phyloP scores from a whole-genome alignment of 257 asterid genomes.

The Solanum pennellii region DNA sequence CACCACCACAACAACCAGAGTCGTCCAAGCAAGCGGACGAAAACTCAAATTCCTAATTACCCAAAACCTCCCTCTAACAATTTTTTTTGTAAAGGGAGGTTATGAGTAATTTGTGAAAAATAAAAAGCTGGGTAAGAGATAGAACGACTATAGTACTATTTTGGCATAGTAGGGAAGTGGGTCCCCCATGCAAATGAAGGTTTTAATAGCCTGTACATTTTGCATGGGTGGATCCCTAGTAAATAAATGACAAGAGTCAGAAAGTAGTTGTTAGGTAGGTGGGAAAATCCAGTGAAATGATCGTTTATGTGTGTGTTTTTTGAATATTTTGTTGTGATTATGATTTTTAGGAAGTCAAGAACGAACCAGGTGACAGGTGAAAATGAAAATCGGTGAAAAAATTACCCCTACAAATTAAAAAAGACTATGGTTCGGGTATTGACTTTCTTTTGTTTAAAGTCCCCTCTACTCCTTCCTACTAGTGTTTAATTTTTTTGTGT shows the following conservation, averaged over 20 bases:
- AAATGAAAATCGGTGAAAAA: conserved; percentile 33
- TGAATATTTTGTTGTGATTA: neutral
- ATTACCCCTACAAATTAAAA: conserved; percentile 2
- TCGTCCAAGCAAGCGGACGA: conserved; percentile 14
- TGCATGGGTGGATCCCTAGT: conserved; percentile 1
- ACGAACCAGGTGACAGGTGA: conserved; percentile 70
- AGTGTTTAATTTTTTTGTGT: neutral
- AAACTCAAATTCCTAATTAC: conserved; percentile 22
- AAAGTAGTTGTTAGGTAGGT: conserved; percentile 15
- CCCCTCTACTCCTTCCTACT: neutral
- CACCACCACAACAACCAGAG: neutral
- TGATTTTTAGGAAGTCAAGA: conserved; percentile 62
- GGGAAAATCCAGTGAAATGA: neutral
- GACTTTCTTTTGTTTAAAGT: conserved; percentile 57
- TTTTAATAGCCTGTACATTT: neutral
- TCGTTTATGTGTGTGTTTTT: neutral
- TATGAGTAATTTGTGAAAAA: conserved; percentile 18
- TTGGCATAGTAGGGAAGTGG: neutral
- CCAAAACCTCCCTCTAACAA: conserved; percentile 18
- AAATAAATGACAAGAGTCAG: conserved; percentile 4
- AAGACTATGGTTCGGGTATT: conserved; percentile 97
- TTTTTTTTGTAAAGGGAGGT: conserved; percentile 10
- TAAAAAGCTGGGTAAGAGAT: neutral
- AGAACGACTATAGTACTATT: neutral
- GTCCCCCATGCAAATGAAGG: neutral